phyloP scores from a whole-genome alignment of 1,284 basidiomycete genomes.

The Trichosporon ovoides region DNA sequence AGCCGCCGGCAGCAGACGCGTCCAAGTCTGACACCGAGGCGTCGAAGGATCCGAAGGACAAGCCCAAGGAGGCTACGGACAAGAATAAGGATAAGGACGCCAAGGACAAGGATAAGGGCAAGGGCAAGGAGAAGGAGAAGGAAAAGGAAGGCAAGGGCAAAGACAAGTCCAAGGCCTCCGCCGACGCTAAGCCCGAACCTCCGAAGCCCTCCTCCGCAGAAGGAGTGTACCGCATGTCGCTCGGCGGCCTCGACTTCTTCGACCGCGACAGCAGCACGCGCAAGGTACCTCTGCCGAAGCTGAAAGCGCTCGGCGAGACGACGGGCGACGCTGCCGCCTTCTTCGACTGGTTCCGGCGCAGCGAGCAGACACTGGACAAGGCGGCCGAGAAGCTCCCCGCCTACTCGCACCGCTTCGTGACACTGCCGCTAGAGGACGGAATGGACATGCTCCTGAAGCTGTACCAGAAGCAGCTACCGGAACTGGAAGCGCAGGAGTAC shows the following conservation, averaged over 20 bases:
- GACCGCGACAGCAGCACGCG: slow-evolving; percentile 20
- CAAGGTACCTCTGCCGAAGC: slow-evolving; percentile 52
- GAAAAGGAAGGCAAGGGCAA: slow-evolving; percentile 3
- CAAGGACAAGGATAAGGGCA: neutral
- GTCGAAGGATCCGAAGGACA: too few relatives aligned
- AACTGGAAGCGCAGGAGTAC: neutral
- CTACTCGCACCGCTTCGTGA: slow-evolving; percentile 81
- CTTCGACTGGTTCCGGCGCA: neutral
- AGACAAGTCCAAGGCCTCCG: too few relatives aligned
- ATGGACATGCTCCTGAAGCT: slow-evolving; percentile 72
- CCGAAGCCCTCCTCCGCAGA: too few relatives aligned
- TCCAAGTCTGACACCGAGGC: too few relatives aligned
- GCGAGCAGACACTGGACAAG: slow-evolving; percentile 67
- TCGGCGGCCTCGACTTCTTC: slow-evolving; percentile 16
- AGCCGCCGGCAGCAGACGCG: too few relatives aligned
- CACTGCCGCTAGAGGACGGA: slow-evolving; percentile 72
- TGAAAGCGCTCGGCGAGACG: slow-evolving; percentile 77
- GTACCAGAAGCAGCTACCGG: slow-evolving; percentile 67
- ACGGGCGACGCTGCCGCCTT: slow-evolving; percentile 71
- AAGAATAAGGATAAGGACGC: slow-evolving; percentile 4
- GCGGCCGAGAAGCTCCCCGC: slow-evolving; percentile 73
- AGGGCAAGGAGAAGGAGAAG: neutral
- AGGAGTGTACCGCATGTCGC: neutral
- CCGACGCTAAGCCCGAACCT: too few relatives aligned
- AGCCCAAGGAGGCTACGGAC: neutral